These are phyloP conservation scores for Gossypium trilobum DNA, from an alignment of 441 rosid genomes.

Conservation along the genomic window DNA sequence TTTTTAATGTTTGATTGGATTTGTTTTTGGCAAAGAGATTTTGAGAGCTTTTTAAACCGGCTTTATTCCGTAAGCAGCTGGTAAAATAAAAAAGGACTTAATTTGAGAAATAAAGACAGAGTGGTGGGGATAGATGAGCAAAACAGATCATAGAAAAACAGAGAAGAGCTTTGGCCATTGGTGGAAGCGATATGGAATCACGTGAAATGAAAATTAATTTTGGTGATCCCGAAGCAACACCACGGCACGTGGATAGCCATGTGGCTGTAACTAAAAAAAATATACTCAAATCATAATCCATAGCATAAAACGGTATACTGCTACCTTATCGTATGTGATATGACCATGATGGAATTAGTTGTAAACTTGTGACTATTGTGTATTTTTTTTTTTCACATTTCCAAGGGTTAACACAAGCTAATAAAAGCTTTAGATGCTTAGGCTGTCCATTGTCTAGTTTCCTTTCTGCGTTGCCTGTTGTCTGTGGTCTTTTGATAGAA, in stretches of 20 bases:
- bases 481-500: too few species aligned
- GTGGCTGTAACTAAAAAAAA: conserved; percentile 25
- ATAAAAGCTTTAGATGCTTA: too few species aligned
- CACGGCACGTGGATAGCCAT: conserved; percentile 52
- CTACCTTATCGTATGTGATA: not conserved
- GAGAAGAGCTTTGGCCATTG: conserved; percentile 9
- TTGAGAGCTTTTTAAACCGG: not conserved
- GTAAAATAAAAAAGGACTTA: not conserved
- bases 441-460: too few species aligned
- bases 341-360: not conserved
- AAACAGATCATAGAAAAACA: not conserved
- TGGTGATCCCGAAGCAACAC: conserved; percentile 51
- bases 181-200: conserved; percentile 37
- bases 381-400: too few species aligned
- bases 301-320: not conserved
- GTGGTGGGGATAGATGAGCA: not conserved
- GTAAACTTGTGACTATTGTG: too few species aligned
- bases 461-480: too few species aligned
- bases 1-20: too few species aligned
- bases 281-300: not conserved
- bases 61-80: not conserved
- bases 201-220: conserved; percentile 35
- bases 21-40: too few species aligned
- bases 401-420: too few species aligned
- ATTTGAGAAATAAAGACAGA: not conserved